phyloP scores from a whole-genome alignment of 225 moss, liverwort and hornwort genomes.

The Anthoceros angustus region DNA sequence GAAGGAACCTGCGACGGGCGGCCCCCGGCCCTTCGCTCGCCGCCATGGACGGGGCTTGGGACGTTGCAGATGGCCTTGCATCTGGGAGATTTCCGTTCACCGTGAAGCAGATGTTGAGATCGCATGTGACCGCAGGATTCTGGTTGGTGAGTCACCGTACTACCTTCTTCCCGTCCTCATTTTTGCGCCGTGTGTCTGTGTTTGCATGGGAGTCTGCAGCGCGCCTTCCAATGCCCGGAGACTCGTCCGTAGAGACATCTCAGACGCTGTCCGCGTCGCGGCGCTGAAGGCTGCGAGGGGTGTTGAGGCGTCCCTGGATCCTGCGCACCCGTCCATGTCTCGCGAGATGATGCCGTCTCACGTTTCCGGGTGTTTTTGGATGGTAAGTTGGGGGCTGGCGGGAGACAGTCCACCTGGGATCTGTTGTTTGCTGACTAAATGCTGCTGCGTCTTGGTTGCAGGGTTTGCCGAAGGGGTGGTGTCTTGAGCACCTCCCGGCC shows the following conservation, averaged over 20 bases:
- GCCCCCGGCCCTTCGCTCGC: not conserved
- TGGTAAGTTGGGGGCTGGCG: constrained; percentile 7
- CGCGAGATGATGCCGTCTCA: constrained; percentile 14
- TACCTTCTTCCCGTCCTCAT: not conserved
- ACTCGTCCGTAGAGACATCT: not conserved
- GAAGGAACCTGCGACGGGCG: not conserved
- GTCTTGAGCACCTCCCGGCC: constrained; percentile 12
- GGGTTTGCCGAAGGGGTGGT: constrained; percentile 27
- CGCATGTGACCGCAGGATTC: not conserved
- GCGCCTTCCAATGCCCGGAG: not conserved
- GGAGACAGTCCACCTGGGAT: not conserved
- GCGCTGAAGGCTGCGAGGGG: not conserved
- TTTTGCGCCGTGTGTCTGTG: not conserved
- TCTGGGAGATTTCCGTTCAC: not conserved
- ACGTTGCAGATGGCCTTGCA: not conserved
- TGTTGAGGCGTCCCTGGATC: not conserved
- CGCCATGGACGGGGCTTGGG: not conserved
- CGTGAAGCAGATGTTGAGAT: not conserved
- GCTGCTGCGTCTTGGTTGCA: not conserved
- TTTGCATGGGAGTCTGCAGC: not conserved
- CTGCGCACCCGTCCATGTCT: constrained; percentile 6
- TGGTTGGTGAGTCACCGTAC: not conserved
- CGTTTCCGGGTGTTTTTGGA: constrained; percentile 15
- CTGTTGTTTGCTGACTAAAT: no score
- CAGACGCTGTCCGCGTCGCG: not conserved